Evolutionary conservation across 1,284 basidiomycete species (phyloP).

Genomic region (Puccinia novopanici): DNA sequence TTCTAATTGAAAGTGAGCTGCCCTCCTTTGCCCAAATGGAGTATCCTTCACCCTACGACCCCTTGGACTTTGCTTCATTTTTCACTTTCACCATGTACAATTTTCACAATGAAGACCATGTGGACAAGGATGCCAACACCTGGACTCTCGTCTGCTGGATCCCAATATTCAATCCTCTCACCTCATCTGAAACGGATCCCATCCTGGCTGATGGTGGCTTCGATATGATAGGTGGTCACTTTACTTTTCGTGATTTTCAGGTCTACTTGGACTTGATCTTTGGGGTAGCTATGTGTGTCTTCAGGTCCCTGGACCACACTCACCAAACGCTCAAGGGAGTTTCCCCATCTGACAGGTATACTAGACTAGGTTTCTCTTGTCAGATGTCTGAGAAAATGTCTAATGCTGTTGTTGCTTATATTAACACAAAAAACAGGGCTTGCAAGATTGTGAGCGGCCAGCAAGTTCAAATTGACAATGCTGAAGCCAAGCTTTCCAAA

Average conservation of each 20-base stretch:
- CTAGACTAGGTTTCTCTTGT: constrained; percentile 10
- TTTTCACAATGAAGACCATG: not conserved
- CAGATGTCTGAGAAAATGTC: constrained; percentile 13
- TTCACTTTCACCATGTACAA: constrained; percentile 14
- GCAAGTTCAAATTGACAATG: not conserved
- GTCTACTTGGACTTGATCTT: not conserved
- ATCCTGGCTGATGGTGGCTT: not conserved
- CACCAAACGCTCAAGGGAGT: not conserved
- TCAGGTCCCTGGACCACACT: not conserved
- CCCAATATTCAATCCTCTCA: constrained; percentile 5
- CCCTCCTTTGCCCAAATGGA: constrained; percentile 24
- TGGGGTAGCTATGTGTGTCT: not conserved
- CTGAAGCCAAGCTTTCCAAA: not conserved
- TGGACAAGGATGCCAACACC: not conserved
- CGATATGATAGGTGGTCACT: not conserved
- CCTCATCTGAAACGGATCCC: not conserved
- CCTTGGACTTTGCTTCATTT: not conserved
- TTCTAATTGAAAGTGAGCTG: not conserved
- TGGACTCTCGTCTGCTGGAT: constrained; percentile 29
- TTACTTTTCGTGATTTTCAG: not conserved
- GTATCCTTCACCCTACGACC: constrained; percentile 9
- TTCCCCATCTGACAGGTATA: constrained; percentile 4
- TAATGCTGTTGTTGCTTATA: not conserved
- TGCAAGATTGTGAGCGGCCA: not conserved
- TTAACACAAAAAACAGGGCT: not conserved